Conservation (phyloP, 768 basidiomycete genomes). For the Termitomyces sp. region DNA sequence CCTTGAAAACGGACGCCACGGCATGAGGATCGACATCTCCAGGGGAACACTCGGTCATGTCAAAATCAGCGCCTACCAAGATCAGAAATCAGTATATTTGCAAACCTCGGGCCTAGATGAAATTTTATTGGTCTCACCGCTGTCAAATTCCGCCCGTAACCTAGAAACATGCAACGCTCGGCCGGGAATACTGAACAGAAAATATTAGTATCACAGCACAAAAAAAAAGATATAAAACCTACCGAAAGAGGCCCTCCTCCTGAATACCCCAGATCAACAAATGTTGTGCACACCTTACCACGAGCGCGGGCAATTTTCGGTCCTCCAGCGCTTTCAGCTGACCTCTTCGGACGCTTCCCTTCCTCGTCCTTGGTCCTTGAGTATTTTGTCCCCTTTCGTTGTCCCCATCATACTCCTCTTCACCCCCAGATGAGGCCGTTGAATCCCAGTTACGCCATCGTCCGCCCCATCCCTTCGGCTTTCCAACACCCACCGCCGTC, state of each 20-base stretch:
- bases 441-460: slow-evolving; percentile 22
- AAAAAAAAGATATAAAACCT: slow-evolving; percentile 21
- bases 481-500: slow-evolving; percentile 43
- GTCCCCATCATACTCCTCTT: slow-evolving; percentile 19
- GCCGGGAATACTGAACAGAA: slow-evolving; percentile 65
- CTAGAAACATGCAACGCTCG: slow-evolving; percentile 76
- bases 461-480: slow-evolving; percentile 15
- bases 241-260: slow-evolving; percentile 88
- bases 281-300: slow-evolving; percentile 82
- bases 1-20: slow-evolving; percentile 90
- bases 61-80: slow-evolving; percentile 77
- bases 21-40: slow-evolving; percentile 93
- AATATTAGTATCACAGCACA: slow-evolving; percentile 7
- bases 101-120: background rate
- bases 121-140: slow-evolving; percentile 36
- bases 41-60: slow-evolving; percentile 73
- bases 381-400: slow-evolving; percentile 9
- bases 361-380: slow-evolving; percentile 14
- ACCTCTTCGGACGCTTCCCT: slow-evolving; percentile 18
- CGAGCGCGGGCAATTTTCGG: slow-evolving; percentile 66
- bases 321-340: slow-evolving; percentile 39
- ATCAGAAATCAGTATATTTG: slow-evolving; percentile 7
- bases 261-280: slow-evolving; percentile 78
- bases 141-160: slow-evolving; percentile 79
- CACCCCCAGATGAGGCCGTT: slow-evolving; percentile 4